Conservation (phyloP, 192 early-diverging fungal genomes). For the Coemansia sp. region DNA sequence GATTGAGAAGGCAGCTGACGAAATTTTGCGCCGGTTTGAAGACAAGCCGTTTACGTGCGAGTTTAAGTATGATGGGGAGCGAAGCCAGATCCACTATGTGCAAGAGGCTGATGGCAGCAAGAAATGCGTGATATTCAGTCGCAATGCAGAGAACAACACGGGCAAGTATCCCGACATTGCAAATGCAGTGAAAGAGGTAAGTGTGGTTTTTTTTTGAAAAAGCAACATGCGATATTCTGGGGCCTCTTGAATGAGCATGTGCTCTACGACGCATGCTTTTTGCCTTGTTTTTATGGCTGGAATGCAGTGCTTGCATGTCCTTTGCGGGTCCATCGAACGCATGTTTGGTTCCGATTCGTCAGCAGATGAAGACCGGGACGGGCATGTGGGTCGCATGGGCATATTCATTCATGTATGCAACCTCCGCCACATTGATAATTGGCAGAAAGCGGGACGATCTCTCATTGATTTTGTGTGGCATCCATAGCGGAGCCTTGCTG, state of each 20-base stretch:
- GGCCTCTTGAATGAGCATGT: too few species aligned
- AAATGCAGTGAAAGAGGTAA: conserved; percentile 69
- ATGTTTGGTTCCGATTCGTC: neutral
- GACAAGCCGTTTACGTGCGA: conserved; percentile 94
- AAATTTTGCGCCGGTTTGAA: conserved; percentile 94
- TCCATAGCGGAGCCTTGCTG: neutral
- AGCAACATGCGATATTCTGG: too few species aligned
- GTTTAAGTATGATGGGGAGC: conserved; percentile 98
- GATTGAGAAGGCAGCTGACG: conserved; percentile 91
- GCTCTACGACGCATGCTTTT: neutral
- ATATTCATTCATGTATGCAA: neutral
- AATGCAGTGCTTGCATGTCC: neutral
- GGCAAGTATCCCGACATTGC: conserved; percentile 94
- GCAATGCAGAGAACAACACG: conserved; percentile 95
- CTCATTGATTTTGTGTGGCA: neutral
- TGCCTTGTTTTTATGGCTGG: neutral
- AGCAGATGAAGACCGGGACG: neutral
- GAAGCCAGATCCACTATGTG: conserved; percentile 90
- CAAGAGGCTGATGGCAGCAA: conserved; percentile 61
- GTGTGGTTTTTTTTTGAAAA: conserved; percentile 1
- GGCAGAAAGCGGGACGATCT: neutral
- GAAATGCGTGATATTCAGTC: conserved; percentile 78
- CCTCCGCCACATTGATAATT: neutral
- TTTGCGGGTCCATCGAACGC: neutral
- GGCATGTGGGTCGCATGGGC: conserved; percentile 5